A percentile compares a stretch with the other conserved stretches of the same genome.
phyloP scores from a whole-genome alignment of 805 yeast genomes.

The Wickerhamomyces sydowiorum region DNA sequence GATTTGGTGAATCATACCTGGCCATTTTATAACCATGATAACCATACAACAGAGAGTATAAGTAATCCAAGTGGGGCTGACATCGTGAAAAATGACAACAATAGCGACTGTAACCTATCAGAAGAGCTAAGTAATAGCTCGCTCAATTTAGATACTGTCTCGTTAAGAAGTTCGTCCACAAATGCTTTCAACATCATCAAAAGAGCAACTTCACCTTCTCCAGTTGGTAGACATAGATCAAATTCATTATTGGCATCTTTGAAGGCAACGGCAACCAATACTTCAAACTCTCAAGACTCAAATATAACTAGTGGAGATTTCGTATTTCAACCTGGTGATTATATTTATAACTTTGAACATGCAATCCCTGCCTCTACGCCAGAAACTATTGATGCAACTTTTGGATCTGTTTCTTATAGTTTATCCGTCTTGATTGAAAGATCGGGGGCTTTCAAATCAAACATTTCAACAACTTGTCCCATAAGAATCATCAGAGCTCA shows the following conservation, averaged over 20 bases:
- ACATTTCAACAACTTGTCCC: slow-evolving; percentile 57
- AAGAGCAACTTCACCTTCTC: slow-evolving; percentile 23
- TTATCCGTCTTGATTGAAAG: slow-evolving; percentile 70
- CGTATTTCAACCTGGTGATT: slow-evolving; percentile 80
- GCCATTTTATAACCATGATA: slow-evolving; percentile 64
- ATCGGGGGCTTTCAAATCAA: slow-evolving; percentile 80
- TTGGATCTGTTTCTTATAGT: slow-evolving; percentile 71
- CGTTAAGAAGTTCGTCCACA: slow-evolving; percentile 7
- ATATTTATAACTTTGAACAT: slow-evolving; percentile 87
- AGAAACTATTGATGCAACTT: slow-evolving; percentile 70
- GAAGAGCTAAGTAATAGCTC: slow-evolving; percentile 14
- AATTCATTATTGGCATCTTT: slow-evolving; percentile 11
- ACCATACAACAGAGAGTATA: neutral
- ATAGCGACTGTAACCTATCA: neutral
- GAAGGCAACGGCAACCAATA: slow-evolving; percentile 1
- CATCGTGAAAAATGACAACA: slow-evolving; percentile 11
- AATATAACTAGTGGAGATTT: slow-evolving; percentile 22
- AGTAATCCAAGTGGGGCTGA: slow-evolving; percentile 39
- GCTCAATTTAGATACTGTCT: slow-evolving; percentile 20
- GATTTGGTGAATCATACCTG: slow-evolving; percentile 76
- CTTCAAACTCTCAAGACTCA: neutral
- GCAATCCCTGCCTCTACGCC: slow-evolving; percentile 79
- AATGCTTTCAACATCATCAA: slow-evolving; percentile 19
- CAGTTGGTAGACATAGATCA: slow-evolving; percentile 8
- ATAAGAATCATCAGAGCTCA: slow-evolving; percentile 71